These are phyloP conservation scores for Chytriomyces sp. DNA, from an alignment of 192 early-diverging fungal species.

Conservation along the genomic window DNA sequence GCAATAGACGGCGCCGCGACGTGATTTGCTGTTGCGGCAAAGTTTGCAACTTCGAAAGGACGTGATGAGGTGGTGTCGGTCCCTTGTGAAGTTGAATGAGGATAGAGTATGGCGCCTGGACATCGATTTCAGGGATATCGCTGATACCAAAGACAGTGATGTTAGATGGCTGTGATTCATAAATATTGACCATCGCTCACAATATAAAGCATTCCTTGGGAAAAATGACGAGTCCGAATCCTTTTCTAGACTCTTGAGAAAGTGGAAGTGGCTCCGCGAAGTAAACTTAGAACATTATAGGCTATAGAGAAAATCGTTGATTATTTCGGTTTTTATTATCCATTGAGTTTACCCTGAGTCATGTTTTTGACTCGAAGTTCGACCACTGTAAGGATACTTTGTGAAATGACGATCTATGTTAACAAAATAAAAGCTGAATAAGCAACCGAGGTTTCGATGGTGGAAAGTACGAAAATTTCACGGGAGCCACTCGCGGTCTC, in stretches of 20 bases:
- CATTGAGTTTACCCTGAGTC: conserved; percentile 1
- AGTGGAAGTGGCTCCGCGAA: conserved; percentile 18
- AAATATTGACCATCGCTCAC: conserved; percentile 24
- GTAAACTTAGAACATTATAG: conserved; percentile 25
- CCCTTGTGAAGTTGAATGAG: conserved; percentile 31
- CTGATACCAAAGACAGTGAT: conserved; percentile 4
- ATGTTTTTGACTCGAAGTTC: conserved; percentile 23
- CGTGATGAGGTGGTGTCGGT: conserved; percentile 11
- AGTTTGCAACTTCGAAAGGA: conserved; percentile 4
- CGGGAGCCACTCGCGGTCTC: not conserved
- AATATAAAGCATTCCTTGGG: conserved; percentile 43
- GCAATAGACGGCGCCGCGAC: not conserved
- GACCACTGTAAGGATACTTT: conserved; percentile 1
- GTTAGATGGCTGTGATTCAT: not conserved
- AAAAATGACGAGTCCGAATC: conserved; percentile 38
- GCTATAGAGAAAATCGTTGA: not conserved
- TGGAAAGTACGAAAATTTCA: conserved; percentile 3
- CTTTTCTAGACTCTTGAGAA: conserved; percentile 39
- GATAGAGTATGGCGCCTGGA: conserved; percentile 24
- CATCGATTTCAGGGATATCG: conserved; percentile 24
- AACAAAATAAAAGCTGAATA: conserved; percentile 13
- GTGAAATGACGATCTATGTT: not conserved
- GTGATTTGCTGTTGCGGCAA: conserved; percentile 17
- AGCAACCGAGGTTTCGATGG: conserved; percentile 25
- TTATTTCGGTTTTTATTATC: not conserved